phyloP scores from a whole-genome alignment of 768 basidiomycete genomes.

The Collybia sp. region DNA sequence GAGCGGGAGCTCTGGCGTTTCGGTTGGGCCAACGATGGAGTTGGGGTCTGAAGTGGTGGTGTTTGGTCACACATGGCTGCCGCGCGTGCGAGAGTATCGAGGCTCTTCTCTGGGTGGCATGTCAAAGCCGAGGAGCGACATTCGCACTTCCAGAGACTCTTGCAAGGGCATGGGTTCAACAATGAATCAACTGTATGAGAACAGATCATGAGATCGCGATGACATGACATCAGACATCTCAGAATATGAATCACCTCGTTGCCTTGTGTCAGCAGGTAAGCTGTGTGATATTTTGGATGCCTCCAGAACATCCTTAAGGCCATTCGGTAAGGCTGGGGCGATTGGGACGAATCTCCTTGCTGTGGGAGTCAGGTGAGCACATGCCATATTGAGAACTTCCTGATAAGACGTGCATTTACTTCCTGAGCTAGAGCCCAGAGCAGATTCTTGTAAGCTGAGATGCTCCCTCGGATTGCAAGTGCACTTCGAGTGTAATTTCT shows the following conservation, averaged over 20 bases:
- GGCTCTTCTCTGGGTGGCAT: constrained; percentile 9
- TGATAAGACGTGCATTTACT: constrained; percentile 32
- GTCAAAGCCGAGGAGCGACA: constrained; percentile 23
- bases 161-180: constrained; percentile 63
- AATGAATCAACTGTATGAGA: constrained; percentile 47
- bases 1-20: constrained; percentile 23
- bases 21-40: constrained; percentile 2
- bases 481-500: constrained; percentile 80
- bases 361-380: constrained; percentile 16
- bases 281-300: constrained; percentile 18
- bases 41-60: constrained; percentile 5
- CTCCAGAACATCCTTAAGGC: constrained; percentile 52
- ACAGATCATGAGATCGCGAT: constrained; percentile 7
- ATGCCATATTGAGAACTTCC: not conserved
- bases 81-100: constrained; percentile 31
- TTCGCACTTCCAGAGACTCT: constrained; percentile 47
- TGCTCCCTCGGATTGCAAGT: constrained; percentile 50
- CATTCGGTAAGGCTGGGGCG: constrained; percentile 69
- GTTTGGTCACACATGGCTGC: constrained; percentile 27
- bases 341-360: constrained; percentile 69
- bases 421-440: constrained; percentile 27
- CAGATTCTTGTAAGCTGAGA: constrained; percentile 22
- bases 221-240: constrained; percentile 4
- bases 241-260: constrained; percentile 36
- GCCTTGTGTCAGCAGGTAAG: constrained; percentile 37